Evolutionary conservation across 2,329 filamentous ascomycete genomes (phyloP).

Genomic region (Bertia moriformis): DNA sequence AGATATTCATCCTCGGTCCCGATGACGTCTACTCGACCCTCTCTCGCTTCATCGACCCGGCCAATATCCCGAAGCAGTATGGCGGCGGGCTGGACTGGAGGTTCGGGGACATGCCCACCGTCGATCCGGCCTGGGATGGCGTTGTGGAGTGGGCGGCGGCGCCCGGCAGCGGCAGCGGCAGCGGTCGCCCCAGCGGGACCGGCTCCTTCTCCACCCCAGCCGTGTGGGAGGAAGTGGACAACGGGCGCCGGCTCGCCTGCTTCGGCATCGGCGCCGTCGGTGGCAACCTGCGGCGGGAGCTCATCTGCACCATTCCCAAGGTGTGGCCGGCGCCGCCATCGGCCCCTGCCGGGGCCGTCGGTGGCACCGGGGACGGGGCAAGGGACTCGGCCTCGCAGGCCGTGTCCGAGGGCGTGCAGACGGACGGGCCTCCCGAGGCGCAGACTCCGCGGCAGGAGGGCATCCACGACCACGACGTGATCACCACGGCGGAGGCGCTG

Average conservation of each 20-base stretch:
- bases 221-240: constrained; percentile 36
- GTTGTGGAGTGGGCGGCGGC: constrained; percentile 28
- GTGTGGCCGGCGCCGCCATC: constrained; percentile 16
- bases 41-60: constrained; percentile 64
- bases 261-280: constrained; percentile 32
- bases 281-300: constrained; percentile 27
- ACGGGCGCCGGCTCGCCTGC: constrained; percentile 31
- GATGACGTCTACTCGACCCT: constrained; percentile 66
- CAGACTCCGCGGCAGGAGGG: too few relatives aligned
- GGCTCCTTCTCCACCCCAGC: constrained; percentile 39
- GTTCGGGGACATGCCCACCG: constrained; percentile 60
- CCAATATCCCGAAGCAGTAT: constrained; percentile 78
- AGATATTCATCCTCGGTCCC: constrained; percentile 77
- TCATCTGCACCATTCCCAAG: constrained; percentile 34
- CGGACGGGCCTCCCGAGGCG: too few relatives aligned
- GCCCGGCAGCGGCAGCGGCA: too few relatives aligned
- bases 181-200: too few relatives aligned
- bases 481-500: too few relatives aligned
- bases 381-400: constrained; percentile 5
- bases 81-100: constrained; percentile 73
- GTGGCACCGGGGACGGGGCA: constrained; percentile 3
- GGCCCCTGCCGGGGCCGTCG: constrained; percentile 3
- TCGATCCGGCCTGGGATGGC: constrained; percentile 48
- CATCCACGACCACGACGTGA: too few relatives aligned
- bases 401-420: constrained; percentile 22